phyloP scores from a whole-genome alignment of 129 eudicot species.

The Flaveria sonorensis region DNA sequence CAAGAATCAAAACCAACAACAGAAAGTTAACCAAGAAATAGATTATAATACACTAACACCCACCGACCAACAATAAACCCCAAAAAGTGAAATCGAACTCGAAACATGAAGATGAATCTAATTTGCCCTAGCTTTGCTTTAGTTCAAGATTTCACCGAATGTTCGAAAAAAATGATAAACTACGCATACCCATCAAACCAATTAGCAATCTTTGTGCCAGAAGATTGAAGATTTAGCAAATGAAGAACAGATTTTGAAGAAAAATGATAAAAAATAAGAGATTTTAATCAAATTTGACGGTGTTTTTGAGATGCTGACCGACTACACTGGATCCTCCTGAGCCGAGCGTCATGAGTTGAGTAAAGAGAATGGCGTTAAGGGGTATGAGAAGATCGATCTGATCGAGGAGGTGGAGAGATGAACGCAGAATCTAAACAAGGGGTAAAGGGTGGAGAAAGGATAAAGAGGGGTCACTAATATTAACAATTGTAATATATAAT shows the following conservation, averaged over 20 bases:
- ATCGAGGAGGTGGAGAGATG: slow-evolving; percentile 33
- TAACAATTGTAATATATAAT: neutral
- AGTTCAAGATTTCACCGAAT: slow-evolving; percentile 12
- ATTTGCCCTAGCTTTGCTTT: slow-evolving; percentile 23
- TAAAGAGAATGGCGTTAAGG: neutral
- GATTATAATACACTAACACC: neutral
- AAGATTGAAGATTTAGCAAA: neutral
- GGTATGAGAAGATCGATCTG: slow-evolving; percentile 41
- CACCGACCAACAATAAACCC: neutral
- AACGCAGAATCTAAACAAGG: slow-evolving; percentile 27
- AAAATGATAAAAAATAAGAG: neutral
- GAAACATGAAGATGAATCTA: neutral
- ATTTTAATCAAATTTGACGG: neutral
- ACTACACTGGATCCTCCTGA: slow-evolving; percentile 90
- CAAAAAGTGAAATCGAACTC: slow-evolving; percentile 18
- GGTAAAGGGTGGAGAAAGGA: slow-evolving; percentile 24
- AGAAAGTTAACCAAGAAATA: neutral
- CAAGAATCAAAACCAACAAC: neutral
- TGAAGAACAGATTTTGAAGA: slow-evolving; percentile 1
- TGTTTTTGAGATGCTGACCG: slow-evolving; percentile 41
- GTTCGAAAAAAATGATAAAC: neutral
- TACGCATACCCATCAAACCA: neutral
- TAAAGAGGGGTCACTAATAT: neutral
- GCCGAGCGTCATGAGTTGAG: slow-evolving; percentile 72
- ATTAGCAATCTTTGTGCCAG: neutral